Base-by-base conservation (phyloP, 345 rosid genomes). In the Moringa oleifera region DNA sequence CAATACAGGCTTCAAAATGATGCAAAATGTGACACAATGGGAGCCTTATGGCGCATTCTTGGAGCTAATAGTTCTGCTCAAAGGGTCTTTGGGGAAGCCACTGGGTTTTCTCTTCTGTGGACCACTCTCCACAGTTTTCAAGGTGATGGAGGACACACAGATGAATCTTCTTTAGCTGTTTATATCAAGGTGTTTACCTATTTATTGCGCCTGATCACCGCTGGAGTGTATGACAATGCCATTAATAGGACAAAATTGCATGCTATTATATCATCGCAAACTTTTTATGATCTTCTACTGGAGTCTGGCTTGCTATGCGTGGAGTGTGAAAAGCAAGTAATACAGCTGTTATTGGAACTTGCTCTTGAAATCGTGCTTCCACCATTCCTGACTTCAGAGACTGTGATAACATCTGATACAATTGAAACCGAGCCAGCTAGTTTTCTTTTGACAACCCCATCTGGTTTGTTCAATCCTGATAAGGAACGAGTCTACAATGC, bases 11-110 rank as follows among this genome's bases (percentile, higher is more conserved):
- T 95, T 82, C 86, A 75, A 68, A 81, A 74, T 79, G 93, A 89
- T 79, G 95, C 99, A 62, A 88, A 81, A 83, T 95, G 99, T 75
- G 99, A 95, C 75, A 86, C 84, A 37, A 89, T 95, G 97, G 96
- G 99, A 28, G 73, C 97, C 57, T 71, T 95, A 72, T 95, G 99
- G 97, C 96, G 99, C 41, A 84, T 95, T 73, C 67, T 95, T 70
- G 95, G 97, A 57, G 83, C 76, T 51, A 95, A 91, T 76, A 80
- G 71, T 57, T 84, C 91, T 65, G 93, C 93, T 49, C 96, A 91
- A 74, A 83, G 80, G 78, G 83, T 89, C 61, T 95, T 95, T 65
- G 99, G 97, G 71, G 99, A 95, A 83, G 84, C 95, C 64, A 88
- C 96, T 58, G 99, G 99, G 23, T 91, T 94, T 78, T 95, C 99